Conservation (phyloP, 208 protist species). For the Trypanosoma melophagium region DNA sequence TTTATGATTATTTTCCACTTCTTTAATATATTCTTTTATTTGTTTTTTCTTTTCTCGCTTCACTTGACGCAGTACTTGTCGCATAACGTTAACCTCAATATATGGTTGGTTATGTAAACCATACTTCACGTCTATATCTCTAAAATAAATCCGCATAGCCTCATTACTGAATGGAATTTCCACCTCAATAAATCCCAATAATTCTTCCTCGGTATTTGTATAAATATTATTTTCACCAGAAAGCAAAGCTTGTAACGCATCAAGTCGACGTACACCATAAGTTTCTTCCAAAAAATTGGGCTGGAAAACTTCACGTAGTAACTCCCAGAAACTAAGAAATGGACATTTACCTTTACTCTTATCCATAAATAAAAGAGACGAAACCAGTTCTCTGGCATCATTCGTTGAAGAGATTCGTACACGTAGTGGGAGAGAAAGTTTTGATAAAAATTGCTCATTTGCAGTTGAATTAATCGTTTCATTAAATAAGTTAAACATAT, state of each 20-base stretch:
- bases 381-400: conserved; percentile 7
- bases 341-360: conserved; percentile 13
- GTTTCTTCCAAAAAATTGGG: background rate
- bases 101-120: background rate
- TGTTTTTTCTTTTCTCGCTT: background rate
- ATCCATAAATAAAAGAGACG: conserved; percentile 16
- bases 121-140: conserved; percentile 9
- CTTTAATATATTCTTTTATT: background rate
- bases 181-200: conserved; percentile 12
- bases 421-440: conserved; percentile 17
- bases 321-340: conserved; percentile 3
- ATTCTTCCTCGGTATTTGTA: background rate
- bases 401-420: conserved; percentile 4
- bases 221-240: background rate
- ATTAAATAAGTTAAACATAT: conserved; percentile 1
- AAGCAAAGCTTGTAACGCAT: conserved; percentile 8
- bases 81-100: conserved; percentile 5
- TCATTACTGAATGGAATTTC: background rate
- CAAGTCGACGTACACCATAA: conserved; percentile 16
- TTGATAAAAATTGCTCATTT: conserved; percentile 20
- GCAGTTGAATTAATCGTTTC: background rate
- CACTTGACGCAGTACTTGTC: background rate
- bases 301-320: conserved; percentile 10
- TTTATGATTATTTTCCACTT: conserved; percentile 3
- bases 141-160: background rate